Percentiles rank a stretch among this genome's conserved stretches.
Conservation (phyloP, 371 early-diverging fungal genomes). For the Smittium mucronatum region DNA sequence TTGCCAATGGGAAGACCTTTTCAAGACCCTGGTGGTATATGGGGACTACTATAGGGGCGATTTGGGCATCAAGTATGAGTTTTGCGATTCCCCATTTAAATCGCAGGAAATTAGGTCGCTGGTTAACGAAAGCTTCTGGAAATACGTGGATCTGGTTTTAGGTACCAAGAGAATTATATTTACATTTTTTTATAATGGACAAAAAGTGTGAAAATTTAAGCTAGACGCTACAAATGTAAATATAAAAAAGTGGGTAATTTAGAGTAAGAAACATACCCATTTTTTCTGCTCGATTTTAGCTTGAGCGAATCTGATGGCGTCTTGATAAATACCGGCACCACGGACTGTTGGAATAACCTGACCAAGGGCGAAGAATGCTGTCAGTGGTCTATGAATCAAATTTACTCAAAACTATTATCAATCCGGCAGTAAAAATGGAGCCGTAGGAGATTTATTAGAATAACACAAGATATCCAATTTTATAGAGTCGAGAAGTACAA, state of each 20-base stretch:
- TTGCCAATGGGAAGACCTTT: constrained; percentile 6
- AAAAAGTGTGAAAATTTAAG: constrained; percentile 8
- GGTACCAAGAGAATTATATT: background rate
- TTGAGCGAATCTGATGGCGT: constrained; percentile 63
- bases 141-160: constrained; percentile 58
- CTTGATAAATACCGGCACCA: constrained; percentile 75
- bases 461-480: too few species aligned
- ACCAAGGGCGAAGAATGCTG: constrained; percentile 60
- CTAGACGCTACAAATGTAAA: background rate
- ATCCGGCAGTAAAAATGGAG: background rate
- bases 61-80: constrained; percentile 59
- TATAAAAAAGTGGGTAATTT: background rate
- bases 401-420: background rate
- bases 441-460: too few species aligned
- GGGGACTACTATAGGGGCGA: constrained; percentile 51
- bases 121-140: constrained; percentile 69
- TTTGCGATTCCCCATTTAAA: constrained; percentile 84
- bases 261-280: constrained; percentile 36
- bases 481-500: too few species aligned
- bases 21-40: constrained; percentile 47
- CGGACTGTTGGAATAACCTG: constrained; percentile 72
- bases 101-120: constrained; percentile 44
- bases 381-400: constrained; percentile 33
- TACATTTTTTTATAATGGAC: background rate
- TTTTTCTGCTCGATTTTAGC: constrained; percentile 39